Evolutionary conservation across 2,329 filamentous ascomycete genomes (phyloP).

Genomic region (Xylaria sp.): DNA sequence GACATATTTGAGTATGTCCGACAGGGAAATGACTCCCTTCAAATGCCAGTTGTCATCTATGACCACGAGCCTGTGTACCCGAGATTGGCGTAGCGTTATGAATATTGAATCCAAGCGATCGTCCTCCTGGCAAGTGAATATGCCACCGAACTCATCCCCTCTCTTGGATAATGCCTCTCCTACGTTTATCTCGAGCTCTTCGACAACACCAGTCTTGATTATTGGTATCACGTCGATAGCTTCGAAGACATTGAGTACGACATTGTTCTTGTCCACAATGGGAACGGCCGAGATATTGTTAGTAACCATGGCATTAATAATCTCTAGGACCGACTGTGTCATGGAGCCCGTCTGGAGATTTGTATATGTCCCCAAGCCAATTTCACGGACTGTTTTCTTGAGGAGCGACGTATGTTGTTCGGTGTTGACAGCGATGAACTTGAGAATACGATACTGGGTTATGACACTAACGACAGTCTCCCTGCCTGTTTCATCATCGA

Average conservation of each 20-base stretch:
- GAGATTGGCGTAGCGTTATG: conserved; percentile 92
- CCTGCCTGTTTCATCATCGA: conserved; percentile 90
- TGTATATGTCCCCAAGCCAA: conserved; percentile 83
- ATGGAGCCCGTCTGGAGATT: conserved; percentile 83
- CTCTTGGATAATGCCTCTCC: conserved; percentile 88
- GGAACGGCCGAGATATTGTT: conserved; percentile 94
- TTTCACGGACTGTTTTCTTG: conserved; percentile 83
- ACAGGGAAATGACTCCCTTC: conserved; percentile 88
- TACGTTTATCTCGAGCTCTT: conserved; percentile 83
- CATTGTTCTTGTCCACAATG: conserved; percentile 78
- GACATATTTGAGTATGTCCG: conserved; percentile 95
- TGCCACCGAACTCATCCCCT: conserved; percentile 90
- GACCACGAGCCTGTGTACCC: conserved; percentile 90
- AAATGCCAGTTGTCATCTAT: conserved; percentile 89
- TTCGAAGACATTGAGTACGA: conserved; percentile 95
- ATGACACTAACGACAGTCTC: conserved; percentile 96
- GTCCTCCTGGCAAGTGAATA: conserved; percentile 92
- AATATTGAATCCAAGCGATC: conserved; percentile 96
- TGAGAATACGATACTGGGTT: conserved; percentile 97
- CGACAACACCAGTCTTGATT: conserved; percentile 91
- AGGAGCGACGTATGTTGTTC: conserved; percentile 84
- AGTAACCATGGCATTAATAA: conserved; percentile 91
- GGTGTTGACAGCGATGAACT: conserved; percentile 96
- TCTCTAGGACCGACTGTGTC: conserved; percentile 89
- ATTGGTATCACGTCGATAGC: conserved; percentile 96